Evolutionary conservation across 1,139 yeast species (phyloP), one percentile per base, ranked within the genome.

Genomic region (Lodderomyces beijingensis): DNA sequence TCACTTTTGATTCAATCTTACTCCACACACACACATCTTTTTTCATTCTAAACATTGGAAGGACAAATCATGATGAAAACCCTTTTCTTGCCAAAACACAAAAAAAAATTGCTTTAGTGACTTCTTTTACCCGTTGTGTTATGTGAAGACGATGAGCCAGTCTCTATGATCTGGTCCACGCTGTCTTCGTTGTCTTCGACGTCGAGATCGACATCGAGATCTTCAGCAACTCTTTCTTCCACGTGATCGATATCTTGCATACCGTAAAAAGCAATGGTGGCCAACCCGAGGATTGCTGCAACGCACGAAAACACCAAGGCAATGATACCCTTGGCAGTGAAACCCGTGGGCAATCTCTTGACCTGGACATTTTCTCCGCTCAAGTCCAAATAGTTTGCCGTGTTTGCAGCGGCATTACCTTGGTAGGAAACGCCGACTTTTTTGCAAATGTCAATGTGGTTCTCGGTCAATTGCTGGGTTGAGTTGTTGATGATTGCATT

Each of bases 391-490:
- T 71, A 76, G 37, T 75, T 65, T 2, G 55, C 54, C 7, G 55
- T 31, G 45, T 74, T 70, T 7, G 76, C 87, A 19, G 87, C 89
- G 12, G 89, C 89, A 51, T 82, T 82, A 41, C 88, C 91, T 34
- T 51, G 48, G 23, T 53, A 50, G 13, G 72, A 55, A 13, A 76
- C 61, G 35, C 65, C 63, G 27, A 60, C 65, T 17, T 54, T 56
- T 16, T 53, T 45, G 59, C 88, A 81, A 19, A 64, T 60, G 12
- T 61, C 59, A 23, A 62, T 55, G 46, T 68, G 79, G 39, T 73
- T 67, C 1, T 64, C 66, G 20, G 70, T 60, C 13, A 71, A 41
- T 21, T 55, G 57, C 43, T 66, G 69, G 4, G 49, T 40, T 10
- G 51, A 42, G 20, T 59, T 56, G 27, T 52, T 44, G 47, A 74